Conservation (phyloP, 495 filamentous ascomycete genomes). For the Letharia lupina region DNA sequence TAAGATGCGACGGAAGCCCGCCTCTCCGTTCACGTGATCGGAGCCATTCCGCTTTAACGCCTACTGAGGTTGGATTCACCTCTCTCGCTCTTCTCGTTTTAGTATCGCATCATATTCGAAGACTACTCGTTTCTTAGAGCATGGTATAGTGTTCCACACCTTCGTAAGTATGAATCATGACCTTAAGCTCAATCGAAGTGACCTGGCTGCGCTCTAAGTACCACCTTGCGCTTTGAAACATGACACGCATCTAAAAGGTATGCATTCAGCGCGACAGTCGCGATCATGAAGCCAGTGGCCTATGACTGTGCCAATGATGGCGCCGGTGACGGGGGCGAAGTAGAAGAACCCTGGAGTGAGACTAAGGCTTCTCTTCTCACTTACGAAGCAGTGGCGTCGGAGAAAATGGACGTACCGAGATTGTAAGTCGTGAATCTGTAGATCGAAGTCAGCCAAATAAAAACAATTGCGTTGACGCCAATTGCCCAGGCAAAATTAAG, state of each 20-base stretch:
- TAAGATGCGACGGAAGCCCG: no score
- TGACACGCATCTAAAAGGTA: slow-evolving; percentile 53
- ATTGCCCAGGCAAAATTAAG: slow-evolving; percentile 55
- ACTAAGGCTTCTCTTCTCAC: neutral
- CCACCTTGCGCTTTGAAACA: no score
- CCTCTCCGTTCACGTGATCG: no score
- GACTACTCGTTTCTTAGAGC: no score
- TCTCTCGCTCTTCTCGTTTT: no score
- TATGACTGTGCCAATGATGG: slow-evolving; percentile 42
- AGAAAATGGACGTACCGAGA: slow-evolving; percentile 34
- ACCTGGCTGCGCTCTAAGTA: no score
- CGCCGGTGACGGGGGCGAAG: slow-evolving; percentile 49
- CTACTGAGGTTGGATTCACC: no score
- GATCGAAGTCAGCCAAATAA: slow-evolving; percentile 44
- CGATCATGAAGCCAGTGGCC: slow-evolving; percentile 63
- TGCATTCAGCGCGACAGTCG: slow-evolving; percentile 51
- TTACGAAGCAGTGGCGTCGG: neutral
- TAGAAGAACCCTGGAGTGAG: slow-evolving; percentile 43
- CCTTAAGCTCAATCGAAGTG: no score
- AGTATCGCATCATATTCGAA: no score
- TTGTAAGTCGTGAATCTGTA: slow-evolving; percentile 48
- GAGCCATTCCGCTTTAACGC: no score
- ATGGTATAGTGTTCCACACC: no score
- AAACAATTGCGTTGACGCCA: slow-evolving; percentile 54
- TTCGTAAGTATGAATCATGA: no score